Base-by-base conservation (phyloP, 2,329 filamentous ascomycete species). In the Neurospora sp. region DNA sequence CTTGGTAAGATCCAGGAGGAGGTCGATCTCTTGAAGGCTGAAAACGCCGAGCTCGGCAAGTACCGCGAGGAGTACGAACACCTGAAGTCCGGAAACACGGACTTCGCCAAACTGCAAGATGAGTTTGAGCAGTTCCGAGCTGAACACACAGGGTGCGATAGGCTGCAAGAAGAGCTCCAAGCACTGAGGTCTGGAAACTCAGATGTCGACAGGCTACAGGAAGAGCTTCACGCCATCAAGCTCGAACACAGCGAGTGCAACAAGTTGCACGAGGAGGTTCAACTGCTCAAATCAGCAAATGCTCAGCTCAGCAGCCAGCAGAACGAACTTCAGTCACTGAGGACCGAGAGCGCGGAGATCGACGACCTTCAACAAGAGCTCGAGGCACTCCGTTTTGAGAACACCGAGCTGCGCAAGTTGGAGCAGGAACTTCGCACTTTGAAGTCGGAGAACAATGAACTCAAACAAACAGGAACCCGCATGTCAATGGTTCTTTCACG, bases 131-230 rank as follows among this genome's bases (percentile, higher is more conserved):
- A 36, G 52, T 62, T 62, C 28, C 66, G 89, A 92, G 73, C 90
- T 88, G 74, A 84, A 93, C 69, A 87, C 89, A 0, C 95, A 95
- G 74, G 93, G 96, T 77, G 89, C 92, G 68, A 89, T 11, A 92
- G 93, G 76, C 89, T 97, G 85, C 91, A 97, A 74, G 93, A 97
- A 78, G 93, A 98, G 78, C 83, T 96, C 39, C 87, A 92, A 73
- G 84, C 85, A 2, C 82, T 97, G 38, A 90, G 87, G 76, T 83
- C 68, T 2, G 69, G 74, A 40, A 73, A 73, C 19, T 96, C 95
- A 74, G 93, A 96, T 77, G 89, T 92, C 67, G 89, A 90, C 10
- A 92, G 93, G 76, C 89, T 97, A 85, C 91, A 97, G 74, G 93
- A 97, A 78, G 93, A 98, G 78, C 83, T 96, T 39, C 87, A 92